Base-by-base conservation (phyloP, 2,329 filamentous ascomycete genomes). In the Bipolaris victoriae region DNA sequence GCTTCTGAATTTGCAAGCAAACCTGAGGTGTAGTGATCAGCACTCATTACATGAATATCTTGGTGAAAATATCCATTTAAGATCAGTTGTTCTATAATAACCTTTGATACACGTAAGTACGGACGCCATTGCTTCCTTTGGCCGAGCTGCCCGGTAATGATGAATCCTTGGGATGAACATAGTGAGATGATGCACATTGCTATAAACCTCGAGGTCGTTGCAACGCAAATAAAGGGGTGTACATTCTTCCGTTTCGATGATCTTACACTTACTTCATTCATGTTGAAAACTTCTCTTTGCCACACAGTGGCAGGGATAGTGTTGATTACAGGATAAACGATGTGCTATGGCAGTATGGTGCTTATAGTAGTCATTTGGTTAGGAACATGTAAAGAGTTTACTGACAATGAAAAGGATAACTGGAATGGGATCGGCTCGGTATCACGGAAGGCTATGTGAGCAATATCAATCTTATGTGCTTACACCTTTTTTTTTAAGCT, bases 121-220 rank as follows among this genome's bases (percentile, higher is more conserved):
- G 83, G 13, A 86, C 74, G 61, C 86, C 86, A 60, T 89, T 77
- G 1, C 86, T 86, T 2, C 80, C 81, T 7, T 76, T 75, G 52
- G 89, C 83, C 0, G 85, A 88, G 39, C 86, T 87, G 24, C 87
- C 87, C 84, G 84, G 57, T n/a, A 1, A 36, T 13, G 36, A 13
- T 58, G 24, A 61, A n/a, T 33, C 44, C 47, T 46, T 57, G 20
- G 46, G 58, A 48, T 45, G 13, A 39, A 33, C 9, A 10, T 7
- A 7, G 16, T 33, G 35, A 43, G 26, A 35, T 37, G 15, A 35
- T 6, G 3, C 6, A 39, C 4, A 7, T 20, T 13, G 10, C 10
- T 31, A 1, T 1, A 26, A 70, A 82, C 80, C 66, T 81, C 79
- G 76, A 81, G 82, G 62, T 86, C 84, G 3, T 73, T 79, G 24